phyloP scores from a whole-genome alignment of 1,139 yeast genomes.

The Protomyces pachydermus region DNA sequence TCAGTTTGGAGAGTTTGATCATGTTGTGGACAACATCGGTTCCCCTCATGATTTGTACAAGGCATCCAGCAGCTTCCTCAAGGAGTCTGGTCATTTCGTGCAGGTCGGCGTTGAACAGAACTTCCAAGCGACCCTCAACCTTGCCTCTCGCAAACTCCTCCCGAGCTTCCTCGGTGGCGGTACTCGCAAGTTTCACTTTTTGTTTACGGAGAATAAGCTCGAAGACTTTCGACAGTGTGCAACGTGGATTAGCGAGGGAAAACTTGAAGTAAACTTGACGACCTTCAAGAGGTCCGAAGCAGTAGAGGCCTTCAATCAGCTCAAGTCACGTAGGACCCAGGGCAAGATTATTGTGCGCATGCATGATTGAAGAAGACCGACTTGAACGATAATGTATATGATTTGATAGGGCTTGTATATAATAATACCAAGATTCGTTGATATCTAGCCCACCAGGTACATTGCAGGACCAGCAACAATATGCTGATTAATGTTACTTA shows the following conservation, averaged over 20 bases:
- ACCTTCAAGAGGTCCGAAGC: constrained; percentile 8
- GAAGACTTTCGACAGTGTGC: constrained; percentile 6
- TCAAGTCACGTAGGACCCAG: constrained; percentile 7
- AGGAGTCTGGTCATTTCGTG: constrained; percentile 13
- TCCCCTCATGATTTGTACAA: constrained; percentile 10
- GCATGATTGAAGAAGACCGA: neutral
- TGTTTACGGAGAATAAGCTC: neutral
- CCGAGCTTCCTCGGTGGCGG: constrained; percentile 27
- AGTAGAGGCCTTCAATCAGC: constrained; percentile 10
- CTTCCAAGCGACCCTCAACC: neutral
- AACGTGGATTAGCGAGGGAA: constrained; percentile 2
- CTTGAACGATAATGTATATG: no score
- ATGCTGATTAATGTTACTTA: constrained; percentile 28
- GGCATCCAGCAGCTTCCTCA: constrained; percentile 9
- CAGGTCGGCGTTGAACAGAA: constrained; percentile 14
- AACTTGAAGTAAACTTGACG: constrained; percentile 19
- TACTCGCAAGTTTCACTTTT: constrained; percentile 9
- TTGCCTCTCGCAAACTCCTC: constrained; percentile 6
- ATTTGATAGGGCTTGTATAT: no score
- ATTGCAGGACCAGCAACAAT: constrained; percentile 31
- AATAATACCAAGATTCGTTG: neutral
- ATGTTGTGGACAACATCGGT: constrained; percentile 28
- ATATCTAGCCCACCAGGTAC: constrained; percentile 25
- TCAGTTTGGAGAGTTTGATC: constrained; percentile 17
- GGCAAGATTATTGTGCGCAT: constrained; percentile 26